A percentile compares a stretch with the other conserved stretches of the same genome.
Conservation (phyloP, 192 early-diverging fungal species). For the Blastocladiella britannica region DNA sequence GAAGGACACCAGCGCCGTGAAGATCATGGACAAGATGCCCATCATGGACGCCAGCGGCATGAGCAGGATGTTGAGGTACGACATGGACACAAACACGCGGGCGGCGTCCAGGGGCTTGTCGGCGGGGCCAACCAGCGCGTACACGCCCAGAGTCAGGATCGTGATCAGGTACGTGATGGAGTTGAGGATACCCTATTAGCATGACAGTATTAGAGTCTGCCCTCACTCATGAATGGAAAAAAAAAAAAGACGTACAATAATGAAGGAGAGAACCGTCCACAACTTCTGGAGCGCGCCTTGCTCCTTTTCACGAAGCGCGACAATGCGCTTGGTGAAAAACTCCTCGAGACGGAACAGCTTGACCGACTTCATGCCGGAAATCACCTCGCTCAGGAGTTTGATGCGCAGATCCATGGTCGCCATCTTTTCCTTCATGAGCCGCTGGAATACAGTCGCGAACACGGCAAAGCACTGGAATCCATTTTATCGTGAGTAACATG, state of each 20-base stretch:
- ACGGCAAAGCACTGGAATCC: too few species aligned
- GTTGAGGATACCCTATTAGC: neutral
- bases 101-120: constrained; percentile 16
- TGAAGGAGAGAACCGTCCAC: too few species aligned
- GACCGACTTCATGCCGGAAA: constrained; percentile 3
- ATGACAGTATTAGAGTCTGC: too few species aligned
- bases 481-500: too few species aligned
- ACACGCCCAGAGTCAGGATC: neutral
- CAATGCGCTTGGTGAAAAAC: too few species aligned
- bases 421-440: neutral
- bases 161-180: neutral
- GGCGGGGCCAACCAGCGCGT: neutral
- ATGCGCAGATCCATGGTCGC: neutral
- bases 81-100: constrained; percentile 23
- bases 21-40: constrained; percentile 12
- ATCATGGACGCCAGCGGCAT: constrained; percentile 14
- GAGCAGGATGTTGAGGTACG: constrained; percentile 22
- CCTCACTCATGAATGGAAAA: too few species aligned
- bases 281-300: too few species aligned
- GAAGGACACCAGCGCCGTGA: constrained; percentile 15
- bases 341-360: too few species aligned
- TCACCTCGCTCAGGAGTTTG: neutral
- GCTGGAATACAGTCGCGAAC: constrained; percentile 8
- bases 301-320: too few species aligned
- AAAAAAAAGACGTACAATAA: too few species aligned